Conservation (phyloP, 768 basidiomycete species). For the Termitomyces sp. region DNA sequence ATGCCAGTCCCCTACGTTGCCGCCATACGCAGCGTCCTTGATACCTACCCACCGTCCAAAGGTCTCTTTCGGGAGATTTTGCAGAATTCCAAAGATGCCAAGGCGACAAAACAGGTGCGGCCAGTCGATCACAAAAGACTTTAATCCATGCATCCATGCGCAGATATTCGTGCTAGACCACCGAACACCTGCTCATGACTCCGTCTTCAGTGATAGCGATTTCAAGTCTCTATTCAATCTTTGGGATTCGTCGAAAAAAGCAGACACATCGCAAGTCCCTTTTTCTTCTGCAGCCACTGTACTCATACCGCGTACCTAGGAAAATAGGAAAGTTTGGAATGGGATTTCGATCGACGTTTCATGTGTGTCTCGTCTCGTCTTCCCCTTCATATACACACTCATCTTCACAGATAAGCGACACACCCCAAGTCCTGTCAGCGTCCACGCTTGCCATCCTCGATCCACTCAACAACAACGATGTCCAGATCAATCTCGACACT, state of each 20-base stretch:
- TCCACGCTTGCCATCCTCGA: constrained; percentile 39
- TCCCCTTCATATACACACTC: neutral
- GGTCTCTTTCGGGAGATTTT: constrained; percentile 42
- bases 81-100: constrained; percentile 51
- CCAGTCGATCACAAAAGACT: too few species aligned
- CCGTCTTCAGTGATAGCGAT: constrained; percentile 36
- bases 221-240: constrained; percentile 42
- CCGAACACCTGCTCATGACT: constrained; percentile 29
- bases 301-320: constrained; percentile 19
- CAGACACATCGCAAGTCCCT: constrained; percentile 37
- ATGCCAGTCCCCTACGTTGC: constrained; percentile 10
- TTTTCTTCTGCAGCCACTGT: neutral
- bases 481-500: constrained; percentile 25
- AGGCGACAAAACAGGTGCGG: constrained; percentile 39
- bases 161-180: constrained; percentile 43
- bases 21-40: constrained; percentile 29
- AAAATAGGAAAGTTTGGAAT: constrained; percentile 54
- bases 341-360: constrained; percentile 50
- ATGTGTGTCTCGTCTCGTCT: constrained; percentile 28
- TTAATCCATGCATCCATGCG: neutral
- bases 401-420: constrained; percentile 40
- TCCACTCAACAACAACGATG: constrained; percentile 29
- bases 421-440: constrained; percentile 45
- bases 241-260: constrained; percentile 43
- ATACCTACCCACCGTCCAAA: constrained; percentile 42